Conservation (phyloP, 257 asterid species). For the Paraleonurus japonicus region DNA sequence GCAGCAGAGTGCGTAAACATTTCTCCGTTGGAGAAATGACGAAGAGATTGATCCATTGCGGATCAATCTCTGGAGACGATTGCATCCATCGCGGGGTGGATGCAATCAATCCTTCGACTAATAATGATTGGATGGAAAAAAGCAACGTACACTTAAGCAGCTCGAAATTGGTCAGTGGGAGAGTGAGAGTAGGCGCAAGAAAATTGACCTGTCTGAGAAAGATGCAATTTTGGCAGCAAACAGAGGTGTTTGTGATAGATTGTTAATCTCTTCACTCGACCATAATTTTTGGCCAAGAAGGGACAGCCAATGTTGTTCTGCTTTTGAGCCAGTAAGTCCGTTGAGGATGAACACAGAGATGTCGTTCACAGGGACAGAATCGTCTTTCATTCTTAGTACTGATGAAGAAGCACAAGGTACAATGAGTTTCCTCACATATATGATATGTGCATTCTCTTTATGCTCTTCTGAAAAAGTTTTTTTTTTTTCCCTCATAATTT, state of each 20-base stretch:
- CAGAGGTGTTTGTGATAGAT: slow-evolving; percentile 49
- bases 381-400: not conserved
- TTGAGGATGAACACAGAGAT: not conserved
- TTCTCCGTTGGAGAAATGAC: slow-evolving; percentile 49
- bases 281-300: slow-evolving; percentile 35
- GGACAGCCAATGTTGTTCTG: slow-evolving; percentile 7
- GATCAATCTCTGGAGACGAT: slow-evolving; percentile 14
- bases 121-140: not conserved
- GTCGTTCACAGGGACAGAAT: not conserved
- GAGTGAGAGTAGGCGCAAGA: slow-evolving; percentile 28
- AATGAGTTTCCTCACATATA: not conserved
- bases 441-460: too few relatives aligned
- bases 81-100: slow-evolving; percentile 26
- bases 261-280: slow-evolving; percentile 43
- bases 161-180: not conserved
- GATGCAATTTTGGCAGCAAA: slow-evolving; percentile 46
- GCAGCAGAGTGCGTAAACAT: slow-evolving; percentile 15
- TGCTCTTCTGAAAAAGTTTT: too few relatives aligned
- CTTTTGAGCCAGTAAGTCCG: not conserved
- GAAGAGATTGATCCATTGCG: slow-evolving; percentile 36
- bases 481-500: too few relatives aligned
- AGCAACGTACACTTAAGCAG: not conserved
- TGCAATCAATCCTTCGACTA: not conserved
- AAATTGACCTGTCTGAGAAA: slow-evolving; percentile 40
- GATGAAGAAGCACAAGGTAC: not conserved